phyloP scores from a whole-genome alignment of 2,329 filamentous ascomycete species.

The Davidsoniella australis region DNA sequence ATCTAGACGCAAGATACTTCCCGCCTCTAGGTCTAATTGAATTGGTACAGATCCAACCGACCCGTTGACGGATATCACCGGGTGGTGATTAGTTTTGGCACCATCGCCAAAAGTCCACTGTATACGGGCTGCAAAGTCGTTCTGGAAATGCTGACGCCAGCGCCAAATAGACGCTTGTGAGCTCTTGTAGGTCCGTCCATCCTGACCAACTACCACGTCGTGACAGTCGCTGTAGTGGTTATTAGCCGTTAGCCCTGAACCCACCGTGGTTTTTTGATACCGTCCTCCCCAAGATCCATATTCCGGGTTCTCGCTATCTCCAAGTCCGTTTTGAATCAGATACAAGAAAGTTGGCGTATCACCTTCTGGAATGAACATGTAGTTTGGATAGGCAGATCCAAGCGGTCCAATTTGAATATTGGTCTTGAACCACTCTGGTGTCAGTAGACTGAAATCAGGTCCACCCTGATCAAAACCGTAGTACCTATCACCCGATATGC shows the following conservation, averaged over 20 bases:
- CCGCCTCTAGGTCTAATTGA: conserved; percentile 24
- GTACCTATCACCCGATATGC: conserved; percentile 29
- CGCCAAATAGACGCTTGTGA: conserved; percentile 24
- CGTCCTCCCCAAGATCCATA: conserved; percentile 34
- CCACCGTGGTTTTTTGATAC: conserved; percentile 17
- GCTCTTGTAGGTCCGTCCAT: conserved; percentile 15
- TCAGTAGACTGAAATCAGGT: conserved; percentile 29
- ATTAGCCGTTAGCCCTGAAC: conserved; percentile 10
- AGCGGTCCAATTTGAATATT: conserved; percentile 33
- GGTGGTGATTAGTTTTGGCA: conserved; percentile 27
- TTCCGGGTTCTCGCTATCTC: conserved; percentile 27
- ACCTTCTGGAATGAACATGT: conserved; percentile 34
- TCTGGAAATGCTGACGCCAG: conserved; percentile 24
- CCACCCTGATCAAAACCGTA: conserved; percentile 21
- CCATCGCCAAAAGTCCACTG: conserved; percentile 21
- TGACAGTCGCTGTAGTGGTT: conserved; percentile 19
- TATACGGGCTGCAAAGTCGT: conserved; percentile 26
- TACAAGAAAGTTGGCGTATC: conserved; percentile 34
- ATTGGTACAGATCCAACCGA: conserved; percentile 21
- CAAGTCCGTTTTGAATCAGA: conserved; percentile 30
- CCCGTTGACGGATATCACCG: conserved; percentile 27
- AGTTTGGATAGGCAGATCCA: conserved; percentile 28
- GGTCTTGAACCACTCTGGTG: conserved; percentile 32
- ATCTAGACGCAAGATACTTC: conserved; percentile 25
- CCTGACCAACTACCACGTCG: conserved; percentile 18